A percentile compares a stretch with the other conserved stretches of the same genome.
phyloP scores from a whole-genome alignment of 2,329 filamentous ascomycete genomes.

The Plenodomus lindquistii region DNA sequence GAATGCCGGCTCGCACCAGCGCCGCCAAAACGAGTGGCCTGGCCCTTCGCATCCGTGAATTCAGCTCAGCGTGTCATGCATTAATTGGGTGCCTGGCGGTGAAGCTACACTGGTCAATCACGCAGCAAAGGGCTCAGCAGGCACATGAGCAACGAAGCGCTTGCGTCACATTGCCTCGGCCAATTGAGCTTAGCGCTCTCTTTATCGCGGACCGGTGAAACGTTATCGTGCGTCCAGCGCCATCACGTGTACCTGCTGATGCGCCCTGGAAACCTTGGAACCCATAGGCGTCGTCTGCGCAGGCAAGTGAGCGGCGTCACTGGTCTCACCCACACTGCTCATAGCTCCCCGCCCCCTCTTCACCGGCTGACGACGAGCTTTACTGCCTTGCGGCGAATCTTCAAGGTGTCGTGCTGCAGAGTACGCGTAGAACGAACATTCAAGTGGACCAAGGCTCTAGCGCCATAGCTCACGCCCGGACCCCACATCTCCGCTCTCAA shows the following conservation, averaged over 20 bases:
- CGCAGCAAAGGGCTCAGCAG: background rate
- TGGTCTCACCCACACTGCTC: background rate
- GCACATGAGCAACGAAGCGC: background rate
- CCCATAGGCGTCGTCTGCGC: too few species aligned
- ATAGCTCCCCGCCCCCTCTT: background rate
- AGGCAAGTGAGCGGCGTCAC: background rate
- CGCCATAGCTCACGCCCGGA: background rate
- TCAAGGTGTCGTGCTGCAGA: too few species aligned
- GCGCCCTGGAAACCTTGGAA: background rate
- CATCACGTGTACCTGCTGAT: conserved; percentile 3
- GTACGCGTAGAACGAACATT: too few species aligned
- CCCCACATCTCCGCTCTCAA: background rate
- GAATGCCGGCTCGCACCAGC: too few species aligned
- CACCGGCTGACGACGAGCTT: background rate
- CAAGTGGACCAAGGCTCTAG: too few species aligned
- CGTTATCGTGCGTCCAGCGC: conserved; percentile 1
- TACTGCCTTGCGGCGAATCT: background rate
- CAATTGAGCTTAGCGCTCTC: background rate
- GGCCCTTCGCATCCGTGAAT: background rate
- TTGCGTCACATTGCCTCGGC: conserved; percentile 2
- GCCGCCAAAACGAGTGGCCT: background rate
- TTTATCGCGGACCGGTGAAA: conserved; percentile 5
- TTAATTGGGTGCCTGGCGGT: background rate
- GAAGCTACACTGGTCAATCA: background rate
- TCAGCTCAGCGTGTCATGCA: background rate